Conservation (phyloP, 495 filamentous ascomycete species). For the Neurospora sp. region DNA sequence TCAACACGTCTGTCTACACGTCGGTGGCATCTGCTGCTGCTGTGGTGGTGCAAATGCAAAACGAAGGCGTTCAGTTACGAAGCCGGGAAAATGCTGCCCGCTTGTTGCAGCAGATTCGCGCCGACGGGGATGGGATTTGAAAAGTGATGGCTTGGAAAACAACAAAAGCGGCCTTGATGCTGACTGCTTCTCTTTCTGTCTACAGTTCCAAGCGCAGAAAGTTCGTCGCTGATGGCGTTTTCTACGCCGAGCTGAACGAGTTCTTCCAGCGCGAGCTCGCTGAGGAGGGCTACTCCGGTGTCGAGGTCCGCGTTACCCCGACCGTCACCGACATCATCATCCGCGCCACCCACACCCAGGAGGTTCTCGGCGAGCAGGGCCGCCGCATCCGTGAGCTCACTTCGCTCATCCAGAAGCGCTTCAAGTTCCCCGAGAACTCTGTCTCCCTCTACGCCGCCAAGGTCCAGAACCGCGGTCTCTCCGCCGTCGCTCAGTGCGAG, state of each 20-base stretch:
- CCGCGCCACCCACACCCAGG: constrained; percentile 99
- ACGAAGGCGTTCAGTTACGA: neutral
- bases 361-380: constrained; percentile 98
- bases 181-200: constrained; percentile 10
- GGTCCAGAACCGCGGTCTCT: constrained; percentile 99
- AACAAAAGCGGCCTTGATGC: constrained; percentile 1
- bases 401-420: constrained; percentile 99
- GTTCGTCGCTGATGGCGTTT: constrained; percentile 99
- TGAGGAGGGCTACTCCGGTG: constrained; percentile 99
- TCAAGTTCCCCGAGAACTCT: constrained; percentile 99
- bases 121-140: neutral
- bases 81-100: neutral
- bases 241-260: constrained; percentile 99
- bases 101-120: neutral
- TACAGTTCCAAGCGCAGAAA: constrained; percentile 93
- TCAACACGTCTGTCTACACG: neutral
- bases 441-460: constrained; percentile 99
- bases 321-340: constrained; percentile 99
- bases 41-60: neutral
- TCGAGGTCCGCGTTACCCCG: constrained; percentile 98
- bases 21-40: neutral
- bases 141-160: neutral
- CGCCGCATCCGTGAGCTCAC: constrained; percentile 99
- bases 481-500: constrained; percentile 99
- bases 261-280: constrained; percentile 99